A percentile compares a stretch with the other conserved stretches of the same genome.
These are phyloP conservation scores for Lavandula angustifolia DNA, from an alignment of 257 asterid species.

Conservation along the genomic window DNA sequence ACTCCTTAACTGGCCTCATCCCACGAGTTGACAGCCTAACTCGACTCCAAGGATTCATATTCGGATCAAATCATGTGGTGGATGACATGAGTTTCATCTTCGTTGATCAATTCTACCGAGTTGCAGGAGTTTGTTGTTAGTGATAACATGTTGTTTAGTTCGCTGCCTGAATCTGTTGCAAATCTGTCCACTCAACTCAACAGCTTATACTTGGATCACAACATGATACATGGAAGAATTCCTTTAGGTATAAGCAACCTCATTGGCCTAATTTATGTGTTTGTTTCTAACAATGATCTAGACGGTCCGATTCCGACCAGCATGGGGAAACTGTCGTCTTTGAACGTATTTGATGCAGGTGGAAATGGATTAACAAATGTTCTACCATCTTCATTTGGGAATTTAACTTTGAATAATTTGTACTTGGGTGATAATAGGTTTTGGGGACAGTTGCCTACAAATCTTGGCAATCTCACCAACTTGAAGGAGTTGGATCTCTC, in stretches of 20 bases:
- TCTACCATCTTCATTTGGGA: no score
- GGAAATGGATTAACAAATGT: neutral
- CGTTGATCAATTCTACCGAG: conserved; percentile 37
- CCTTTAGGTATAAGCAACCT: conserved; percentile 41
- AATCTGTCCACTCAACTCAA: conserved; percentile 39
- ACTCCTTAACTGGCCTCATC: neutral
- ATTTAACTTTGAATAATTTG: no score
- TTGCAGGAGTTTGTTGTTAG: no score
- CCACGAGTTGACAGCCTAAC: neutral
- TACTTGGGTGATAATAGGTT: conserved; percentile 8
- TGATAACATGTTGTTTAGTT: conserved; percentile 30
- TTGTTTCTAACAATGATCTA: conserved; percentile 31
- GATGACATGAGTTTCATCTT: conserved; percentile 34
- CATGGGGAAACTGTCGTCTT: conserved; percentile 1
- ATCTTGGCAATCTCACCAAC: conserved; percentile 25
- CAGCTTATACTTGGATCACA: neutral
- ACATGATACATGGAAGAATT: conserved; percentile 38
- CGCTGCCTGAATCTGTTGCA: conserved; percentile 30
- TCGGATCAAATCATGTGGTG: conserved; percentile 19
- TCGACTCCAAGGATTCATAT: neutral
- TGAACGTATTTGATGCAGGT: neutral
- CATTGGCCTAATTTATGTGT: conserved; percentile 2
- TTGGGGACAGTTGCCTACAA: conserved; percentile 21
- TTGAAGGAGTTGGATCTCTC: conserved; percentile 16
- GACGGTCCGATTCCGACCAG: conserved; percentile 34